phyloP scores from a whole-genome alignment of 2,329 filamentous ascomycete genomes.

The Samsoniella hepiali region DNA sequence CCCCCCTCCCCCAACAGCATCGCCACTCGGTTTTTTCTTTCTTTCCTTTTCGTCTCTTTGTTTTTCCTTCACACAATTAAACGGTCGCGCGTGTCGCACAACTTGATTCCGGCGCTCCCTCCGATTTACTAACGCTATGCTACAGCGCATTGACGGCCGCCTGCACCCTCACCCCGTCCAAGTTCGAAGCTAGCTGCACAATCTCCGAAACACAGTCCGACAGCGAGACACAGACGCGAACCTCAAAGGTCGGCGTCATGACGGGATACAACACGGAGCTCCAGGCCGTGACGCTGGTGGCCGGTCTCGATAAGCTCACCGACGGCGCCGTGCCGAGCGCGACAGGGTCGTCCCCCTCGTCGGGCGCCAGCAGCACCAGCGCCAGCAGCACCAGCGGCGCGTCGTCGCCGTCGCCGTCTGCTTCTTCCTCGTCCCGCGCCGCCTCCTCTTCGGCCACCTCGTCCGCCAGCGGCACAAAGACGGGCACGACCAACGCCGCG shows the following conservation, averaged over 20 bases:
- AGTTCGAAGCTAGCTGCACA: constrained; percentile 27
- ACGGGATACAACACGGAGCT: constrained; percentile 24
- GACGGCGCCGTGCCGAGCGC: constrained; percentile 8
- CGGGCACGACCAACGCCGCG: constrained; percentile 29
- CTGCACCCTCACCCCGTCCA: constrained; percentile 28
- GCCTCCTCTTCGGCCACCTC: constrained; percentile 21
- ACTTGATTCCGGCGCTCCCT: too few relatives aligned
- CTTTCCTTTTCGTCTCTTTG: too few relatives aligned
- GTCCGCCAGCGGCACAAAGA: constrained; percentile 21
- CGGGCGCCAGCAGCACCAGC: neutral
- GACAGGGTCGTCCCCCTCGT: constrained; percentile 17
- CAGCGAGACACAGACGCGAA: constrained; percentile 4
- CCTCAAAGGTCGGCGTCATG: constrained; percentile 11
- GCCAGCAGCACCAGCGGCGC: constrained; percentile 16
- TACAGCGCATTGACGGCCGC: constrained; percentile 5
- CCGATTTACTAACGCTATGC: constrained; percentile 16
- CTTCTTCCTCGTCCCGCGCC: constrained; percentile 19
- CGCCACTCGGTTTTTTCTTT: too few relatives aligned
- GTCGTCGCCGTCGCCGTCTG: constrained; percentile 7
- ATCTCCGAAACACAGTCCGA: constrained; percentile 9
- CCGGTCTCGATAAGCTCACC: constrained; percentile 36
- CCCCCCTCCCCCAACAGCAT: neutral
- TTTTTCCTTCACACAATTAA: too few relatives aligned
- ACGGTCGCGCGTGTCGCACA: too few relatives aligned
- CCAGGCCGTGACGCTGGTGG: constrained; percentile 36